Conservation (phyloP, 129 eudicot genomes). For the Tagetes patula region DNA sequence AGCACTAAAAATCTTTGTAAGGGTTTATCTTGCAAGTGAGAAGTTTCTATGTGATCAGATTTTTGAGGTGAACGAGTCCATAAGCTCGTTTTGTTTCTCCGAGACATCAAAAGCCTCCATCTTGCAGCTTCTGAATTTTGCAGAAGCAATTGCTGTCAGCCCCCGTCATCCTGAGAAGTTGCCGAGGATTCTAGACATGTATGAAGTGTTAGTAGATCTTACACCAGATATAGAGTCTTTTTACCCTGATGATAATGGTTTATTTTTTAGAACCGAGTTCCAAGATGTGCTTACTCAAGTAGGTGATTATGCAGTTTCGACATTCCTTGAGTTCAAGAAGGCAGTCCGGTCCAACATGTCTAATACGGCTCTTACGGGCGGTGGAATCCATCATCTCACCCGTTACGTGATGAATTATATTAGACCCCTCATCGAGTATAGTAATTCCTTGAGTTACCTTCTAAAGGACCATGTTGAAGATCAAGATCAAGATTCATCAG, state of each 20-base stretch:
- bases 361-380: conserved; percentile 66
- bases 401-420: conserved; percentile 89
- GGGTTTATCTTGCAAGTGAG: conserved; percentile 80
- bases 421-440: conserved; percentile 55
- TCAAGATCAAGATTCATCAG: conserved; percentile 49
- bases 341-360: conserved; percentile 65
- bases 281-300: conserved; percentile 53
- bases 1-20: conserved; percentile 62
- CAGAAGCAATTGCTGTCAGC: conserved; percentile 77
- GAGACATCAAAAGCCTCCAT: conserved; percentile 71
- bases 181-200: conserved; percentile 76
- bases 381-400: conserved; percentile 85
- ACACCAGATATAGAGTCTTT: conserved; percentile 57
- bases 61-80: conserved; percentile 49
- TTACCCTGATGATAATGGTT: conserved; percentile 52
- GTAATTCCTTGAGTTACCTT: conserved; percentile 56
- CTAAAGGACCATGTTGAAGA: conserved; percentile 47
- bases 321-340: conserved; percentile 73
- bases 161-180: conserved; percentile 82
- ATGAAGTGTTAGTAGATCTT: conserved; percentile 68
- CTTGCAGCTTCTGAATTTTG: conserved; percentile 70
- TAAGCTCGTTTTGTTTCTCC: conserved; percentile 50
- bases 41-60: conserved; percentile 66
- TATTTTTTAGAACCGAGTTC: conserved; percentile 49
- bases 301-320: conserved; percentile 65